Conservation (phyloP, 768 basidiomycete genomes). For the Suillus variegatus region DNA sequence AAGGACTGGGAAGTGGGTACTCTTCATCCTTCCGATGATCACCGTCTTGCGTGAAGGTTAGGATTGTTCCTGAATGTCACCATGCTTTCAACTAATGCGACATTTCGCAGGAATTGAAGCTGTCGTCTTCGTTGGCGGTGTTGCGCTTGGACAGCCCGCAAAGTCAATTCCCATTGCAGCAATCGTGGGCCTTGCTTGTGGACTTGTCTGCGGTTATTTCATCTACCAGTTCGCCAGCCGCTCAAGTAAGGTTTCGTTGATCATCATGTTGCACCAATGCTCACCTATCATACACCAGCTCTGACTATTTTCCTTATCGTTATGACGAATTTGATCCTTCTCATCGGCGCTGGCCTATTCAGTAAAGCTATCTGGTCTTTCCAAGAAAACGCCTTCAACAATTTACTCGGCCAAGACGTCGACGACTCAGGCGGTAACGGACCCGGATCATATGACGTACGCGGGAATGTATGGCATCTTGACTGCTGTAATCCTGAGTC, state of each 20-base stretch:
- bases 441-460: conserved; percentile 81
- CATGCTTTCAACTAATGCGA: neutral
- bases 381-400: conserved; percentile 66
- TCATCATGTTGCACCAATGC: neutral
- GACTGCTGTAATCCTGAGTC: conserved; percentile 73
- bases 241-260: conserved; percentile 48
- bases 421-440: conserved; percentile 72
- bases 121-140: conserved; percentile 92
- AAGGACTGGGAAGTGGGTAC: conserved; percentile 74
- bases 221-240: conserved; percentile 83
- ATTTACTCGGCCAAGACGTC: conserved; percentile 69
- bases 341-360: conserved; percentile 94
- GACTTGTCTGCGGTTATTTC: conserved; percentile 69
- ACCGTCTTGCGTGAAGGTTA: conserved; percentile 91
- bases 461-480: conserved; percentile 87
- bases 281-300: conserved; percentile 37
- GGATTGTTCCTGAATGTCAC: neutral
- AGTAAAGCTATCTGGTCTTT: conserved; percentile 75
- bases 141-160: conserved; percentile 82
- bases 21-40: conserved; percentile 88
- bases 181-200: conserved; percentile 80
- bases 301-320: conserved; percentile 85
- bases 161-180: conserved; percentile 88
- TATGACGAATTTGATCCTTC: conserved; percentile 89
- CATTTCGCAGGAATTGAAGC: conserved; percentile 69